These are phyloP conservation scores for Vigna nakashimae DNA, from an alignment of 306 rosid genomes.

Conservation along the genomic window DNA sequence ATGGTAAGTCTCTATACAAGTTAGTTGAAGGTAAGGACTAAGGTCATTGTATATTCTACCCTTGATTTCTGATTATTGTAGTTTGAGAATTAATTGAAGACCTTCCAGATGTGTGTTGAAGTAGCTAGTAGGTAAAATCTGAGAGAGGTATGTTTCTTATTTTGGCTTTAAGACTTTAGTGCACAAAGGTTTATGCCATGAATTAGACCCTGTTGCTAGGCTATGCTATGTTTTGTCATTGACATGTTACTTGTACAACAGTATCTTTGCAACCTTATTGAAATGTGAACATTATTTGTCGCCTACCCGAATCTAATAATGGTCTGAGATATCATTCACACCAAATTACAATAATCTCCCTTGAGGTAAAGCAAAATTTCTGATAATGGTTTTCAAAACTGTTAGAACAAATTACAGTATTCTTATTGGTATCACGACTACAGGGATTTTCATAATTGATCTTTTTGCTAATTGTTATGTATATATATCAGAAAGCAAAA, in stretches of 20 bases:
- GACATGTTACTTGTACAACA: neutral
- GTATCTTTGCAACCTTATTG: neutral
- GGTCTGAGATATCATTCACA: neutral
- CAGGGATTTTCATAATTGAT: too few relatives aligned
- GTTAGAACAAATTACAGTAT: too few relatives aligned
- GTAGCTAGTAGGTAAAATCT: neutral
- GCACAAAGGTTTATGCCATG: neutral
- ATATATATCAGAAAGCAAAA: too few relatives aligned
- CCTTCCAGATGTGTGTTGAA: neutral
- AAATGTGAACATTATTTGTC: slow-evolving; percentile 10
- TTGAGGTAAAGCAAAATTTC: neutral
- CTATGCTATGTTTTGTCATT: neutral
- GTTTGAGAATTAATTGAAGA: slow-evolving; percentile 20
- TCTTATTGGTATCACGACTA: too few relatives aligned
- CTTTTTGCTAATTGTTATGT: too few relatives aligned
- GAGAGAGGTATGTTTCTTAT: neutral
- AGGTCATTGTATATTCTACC: neutral
- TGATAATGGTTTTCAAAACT: too few relatives aligned
- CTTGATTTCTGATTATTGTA: neutral
- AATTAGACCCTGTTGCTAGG: neutral
- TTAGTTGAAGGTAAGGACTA: neutral
- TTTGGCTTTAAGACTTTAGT: neutral
- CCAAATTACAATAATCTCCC: slow-evolving; percentile 7
- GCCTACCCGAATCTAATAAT: neutral
- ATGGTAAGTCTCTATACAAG: neutral